Evolutionary conservation across 768 basidiomycete genomes (phyloP), one percentile per base, ranked within the genome.

Genomic region (Dacryopinax primogenitus): DNA sequence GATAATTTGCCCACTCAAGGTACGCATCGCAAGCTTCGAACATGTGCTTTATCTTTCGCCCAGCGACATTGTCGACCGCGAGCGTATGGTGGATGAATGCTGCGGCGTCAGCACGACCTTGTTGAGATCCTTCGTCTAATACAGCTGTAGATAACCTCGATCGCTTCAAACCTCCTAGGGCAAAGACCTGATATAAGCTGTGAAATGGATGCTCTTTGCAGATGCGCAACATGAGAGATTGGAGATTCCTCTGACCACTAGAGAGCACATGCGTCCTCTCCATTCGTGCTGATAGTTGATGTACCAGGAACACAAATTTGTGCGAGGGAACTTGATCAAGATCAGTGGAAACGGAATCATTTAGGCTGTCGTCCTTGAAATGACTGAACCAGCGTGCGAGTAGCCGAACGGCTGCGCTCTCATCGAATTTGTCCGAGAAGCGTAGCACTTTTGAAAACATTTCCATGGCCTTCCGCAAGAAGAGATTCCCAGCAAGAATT

Each of bases 181-280:
- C 90, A 73, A 86, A 90, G 1, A 98, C 82, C 69, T 93, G 92
- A 74, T 94, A 95, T 6, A 96, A 76, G 69, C 84, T 87, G 72
- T 99, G 96, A 76, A 91, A 98, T 0, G 95, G 93, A 72, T 99
- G 96, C 63, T 97, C 91, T 65, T 74, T 75, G 70, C 89, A 90
- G 81, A 99, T 67, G 0, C 74, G 88, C 26, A 84, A 81, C 3
- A 87, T 65, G 26, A 98, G 78, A 1, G 70, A 74, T 62, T 86
- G 84, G 3, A 98, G 78, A 66, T 79, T 83, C 23, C 74, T 70
- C 70, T 92, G 90, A 62, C 75, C 35, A 1, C 71, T 61, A 26
- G 72, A 70, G 30, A 73, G 64, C 9, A 72, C 68, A 16, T 78
- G 66, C 39, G 51, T 11, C 45, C 77, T 82, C 13, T 86, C 82